Evolutionary conservation across 176 grass and related monocot species (phyloP), one percentile per base, ranked within the genome.

Genomic region (Avena atlantica): DNA sequence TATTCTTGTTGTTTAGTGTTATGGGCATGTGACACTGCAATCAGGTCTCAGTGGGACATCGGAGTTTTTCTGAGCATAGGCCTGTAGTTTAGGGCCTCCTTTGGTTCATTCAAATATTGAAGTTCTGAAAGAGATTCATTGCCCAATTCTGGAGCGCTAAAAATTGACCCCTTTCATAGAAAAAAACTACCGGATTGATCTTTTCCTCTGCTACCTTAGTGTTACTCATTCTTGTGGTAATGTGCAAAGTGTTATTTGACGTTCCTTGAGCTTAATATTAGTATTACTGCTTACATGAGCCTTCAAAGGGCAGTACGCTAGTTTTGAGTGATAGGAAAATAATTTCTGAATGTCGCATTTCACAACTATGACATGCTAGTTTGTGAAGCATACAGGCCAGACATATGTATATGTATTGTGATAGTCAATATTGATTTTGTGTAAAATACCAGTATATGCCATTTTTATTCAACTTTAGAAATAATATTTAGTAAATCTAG

Each of bases 331-430:
- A 52, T 85, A 20, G 8, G 17, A 36, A 49, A 63, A 51, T 63
- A 63, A 15, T 77, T 85, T 85, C 37, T 58, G n/a, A 48, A 27
- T 60, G 27, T 48, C 9, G 34, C 81, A 83, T 44, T 62, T 58
- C 23, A 49, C 48, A 64, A 52, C 20, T 37, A 81, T 34, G 58
- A 64, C 47, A 75, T 20, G 17, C 12, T 60, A 29, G 29, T 31
- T 74, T 56, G 34, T 82, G 20, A 82, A 82, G 47, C 62, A 68
- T 4, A 68, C 7, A 20, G 12, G 64, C 20, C 2, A 80, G 12
- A 27, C 48, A 67, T 67, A 67, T 40, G 27, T 40, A 9, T 55
- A 67, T 55, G 27, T 40, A 9, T 55, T 70, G 53, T 69, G 12
- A 56, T 56, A 6, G 15, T 45, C 19, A 45, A 72, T 40, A 13